Evolutionary conservation across 495 filamentous ascomycete species (phyloP).

Genomic region (Daldinia vernicosa): DNA sequence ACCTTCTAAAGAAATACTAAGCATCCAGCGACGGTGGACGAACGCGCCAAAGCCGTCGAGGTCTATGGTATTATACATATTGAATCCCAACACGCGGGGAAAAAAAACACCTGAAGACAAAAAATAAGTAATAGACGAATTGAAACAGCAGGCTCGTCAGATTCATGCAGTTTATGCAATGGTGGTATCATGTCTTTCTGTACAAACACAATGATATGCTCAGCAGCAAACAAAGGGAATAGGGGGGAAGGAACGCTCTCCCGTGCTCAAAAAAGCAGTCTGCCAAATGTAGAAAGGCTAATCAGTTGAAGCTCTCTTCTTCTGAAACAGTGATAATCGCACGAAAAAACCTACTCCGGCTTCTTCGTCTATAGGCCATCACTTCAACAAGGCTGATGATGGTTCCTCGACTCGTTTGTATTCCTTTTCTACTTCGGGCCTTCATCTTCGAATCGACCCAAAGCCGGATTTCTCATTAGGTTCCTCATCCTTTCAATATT

Average conservation of each 20-base stretch:
- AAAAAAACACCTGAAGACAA: not conserved
- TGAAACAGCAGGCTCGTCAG: constrained; percentile 32
- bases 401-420: constrained; percentile 8
- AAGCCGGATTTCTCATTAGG: constrained; percentile 46
- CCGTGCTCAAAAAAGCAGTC: constrained; percentile 8
- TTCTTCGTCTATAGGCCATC: constrained; percentile 1
- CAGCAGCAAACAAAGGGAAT: constrained; percentile 39
- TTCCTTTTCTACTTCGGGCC: constrained; percentile 47
- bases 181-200: constrained; percentile 54
- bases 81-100: not conserved
- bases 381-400: not conserved
- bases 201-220: constrained; percentile 47
- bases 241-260: constrained; percentile 30
- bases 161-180: constrained; percentile 52
- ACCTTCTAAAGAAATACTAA: constrained; percentile 8
- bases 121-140: not conserved
- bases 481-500: constrained; percentile 42
- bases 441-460: constrained; percentile 32
- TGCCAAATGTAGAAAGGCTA: not conserved
- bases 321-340: constrained; percentile 2
- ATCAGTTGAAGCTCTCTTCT: not conserved
- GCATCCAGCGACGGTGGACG: not conserved
- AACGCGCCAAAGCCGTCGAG: not conserved
- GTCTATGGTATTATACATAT: constrained; percentile 10
- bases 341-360: not conserved